Conservation (phyloP, 2,329 filamentous ascomycete species). For the Zymoseptoria pseudotritici region DNA sequence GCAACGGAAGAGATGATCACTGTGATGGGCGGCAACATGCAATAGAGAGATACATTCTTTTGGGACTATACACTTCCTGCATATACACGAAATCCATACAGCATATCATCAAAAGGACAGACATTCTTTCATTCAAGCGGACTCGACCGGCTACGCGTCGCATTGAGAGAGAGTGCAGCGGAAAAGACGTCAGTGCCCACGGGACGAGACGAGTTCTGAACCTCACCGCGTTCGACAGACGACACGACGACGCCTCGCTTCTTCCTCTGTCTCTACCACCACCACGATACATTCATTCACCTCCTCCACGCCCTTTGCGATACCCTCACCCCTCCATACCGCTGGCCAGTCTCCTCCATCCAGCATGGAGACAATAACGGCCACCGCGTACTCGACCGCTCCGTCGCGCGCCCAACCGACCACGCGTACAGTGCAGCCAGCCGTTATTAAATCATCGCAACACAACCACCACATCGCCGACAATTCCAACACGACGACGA, state of each 20-base stretch:
- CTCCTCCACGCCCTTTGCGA: neutral
- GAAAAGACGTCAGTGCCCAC: neutral
- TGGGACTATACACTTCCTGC: no score
- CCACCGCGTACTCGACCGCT: constrained; percentile 7
- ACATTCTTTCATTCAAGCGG: no score
- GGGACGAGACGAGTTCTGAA: no score
- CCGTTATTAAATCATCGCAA: constrained; percentile 1
- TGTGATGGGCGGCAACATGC: neutral
- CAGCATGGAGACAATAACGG: constrained; percentile 17
- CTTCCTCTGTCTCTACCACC: neutral
- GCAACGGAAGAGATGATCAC: neutral
- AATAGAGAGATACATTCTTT: neutral
- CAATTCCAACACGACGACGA: neutral
- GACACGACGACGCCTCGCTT: neutral
- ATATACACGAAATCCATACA: neutral
- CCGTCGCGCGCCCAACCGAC: constrained; percentile 7
- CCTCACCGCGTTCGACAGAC: neutral
- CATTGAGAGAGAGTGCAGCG: neutral
- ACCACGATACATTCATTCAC: neutral
- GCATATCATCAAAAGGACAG: no score
- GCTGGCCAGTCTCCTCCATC: neutral
- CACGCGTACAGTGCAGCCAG: constrained; percentile 19
- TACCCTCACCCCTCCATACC: neutral
- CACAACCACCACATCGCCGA: neutral
- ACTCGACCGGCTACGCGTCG: neutral